Evolutionary conservation across 345 rosid species (phyloP), one percentile per base, ranked within the genome.

Genomic region (Populus davidiana): DNA sequence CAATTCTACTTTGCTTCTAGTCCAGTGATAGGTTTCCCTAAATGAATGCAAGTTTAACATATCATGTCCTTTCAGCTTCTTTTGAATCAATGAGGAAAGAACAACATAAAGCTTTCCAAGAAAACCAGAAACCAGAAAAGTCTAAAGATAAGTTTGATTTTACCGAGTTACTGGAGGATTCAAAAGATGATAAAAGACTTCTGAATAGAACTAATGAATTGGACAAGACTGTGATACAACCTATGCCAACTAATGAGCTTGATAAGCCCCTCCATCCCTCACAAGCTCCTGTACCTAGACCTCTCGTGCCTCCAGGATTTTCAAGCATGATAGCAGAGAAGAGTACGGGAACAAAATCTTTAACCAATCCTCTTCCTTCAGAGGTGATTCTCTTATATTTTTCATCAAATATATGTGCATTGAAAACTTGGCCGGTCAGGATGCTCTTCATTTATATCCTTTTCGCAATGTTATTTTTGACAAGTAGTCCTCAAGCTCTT

Each of bases 281-380:
- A 27, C 91, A 87, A 82, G 83, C 82, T 72, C 86, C 84, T 79
- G 92, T 90, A 74, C 83, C 94, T 72, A 88, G 97, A 82, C 99
- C 99, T 75, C 97, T 90, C 83, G 99, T 96, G 77, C 99, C 99
- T 56, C 99, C 99, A 8, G 98, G 99, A 69, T 96, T 96, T 86
- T 76, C 90, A 9, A 82, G 85, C 78, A 38, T 88, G 69, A 9
- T 74, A 75, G 79, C 80, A 70, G 97, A 88, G 75, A 87, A 80
- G 80, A 88, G 81, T 78, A 65, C 73, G 72, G 93, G 90, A 77
- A 81, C 85, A 67, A 87, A 89, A 83, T 74, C 88, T 77, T 81
- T 80, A 10, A 75, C 70, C 79, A 86, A 85, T 67, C 65, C 78
- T 47, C 79, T 73, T 65, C 78, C 86, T 41, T 85, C 78, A 50